phyloP scores from a whole-genome alignment of 129 eudicot genomes.

The Tagetes patula region DNA sequence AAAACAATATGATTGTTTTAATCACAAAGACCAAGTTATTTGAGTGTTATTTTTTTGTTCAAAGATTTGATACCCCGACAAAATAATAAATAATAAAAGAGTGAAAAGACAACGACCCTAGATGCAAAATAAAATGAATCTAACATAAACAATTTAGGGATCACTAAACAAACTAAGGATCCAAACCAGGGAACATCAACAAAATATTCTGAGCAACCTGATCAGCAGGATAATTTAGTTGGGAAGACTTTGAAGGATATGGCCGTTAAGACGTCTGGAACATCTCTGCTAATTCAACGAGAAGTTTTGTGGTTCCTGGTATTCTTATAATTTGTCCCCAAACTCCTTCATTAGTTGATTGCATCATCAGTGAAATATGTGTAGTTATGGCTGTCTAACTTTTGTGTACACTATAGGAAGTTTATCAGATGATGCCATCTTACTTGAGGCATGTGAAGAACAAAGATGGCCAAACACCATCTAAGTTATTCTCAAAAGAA shows the following conservation, averaged over 20 bases:
- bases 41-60: neutral
- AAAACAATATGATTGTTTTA: neutral
- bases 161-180: neutral
- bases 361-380: too few species aligned
- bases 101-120: neutral
- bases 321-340: too few species aligned
- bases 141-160: neutral
- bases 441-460: neutral
- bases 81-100: neutral
- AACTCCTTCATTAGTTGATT: too few species aligned
- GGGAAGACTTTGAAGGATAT: too few species aligned
- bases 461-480: neutral
- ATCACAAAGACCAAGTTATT: neutral
- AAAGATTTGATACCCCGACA: neutral
- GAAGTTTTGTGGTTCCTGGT: too few species aligned
- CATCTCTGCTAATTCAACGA: too few species aligned
- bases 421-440: slow-evolving; percentile 12
- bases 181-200: neutral
- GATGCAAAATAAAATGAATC: neutral
- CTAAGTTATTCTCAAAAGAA: slow-evolving; percentile 6
- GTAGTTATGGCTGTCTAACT: neutral
- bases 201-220: neutral
- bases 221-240: too few species aligned
- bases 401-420: neutral
- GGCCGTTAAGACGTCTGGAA: too few species aligned